Evolutionary conservation across 305 asterid genomes (phyloP), one percentile per base, ranked within the genome.

Genomic region (Plantago rigida): DNA sequence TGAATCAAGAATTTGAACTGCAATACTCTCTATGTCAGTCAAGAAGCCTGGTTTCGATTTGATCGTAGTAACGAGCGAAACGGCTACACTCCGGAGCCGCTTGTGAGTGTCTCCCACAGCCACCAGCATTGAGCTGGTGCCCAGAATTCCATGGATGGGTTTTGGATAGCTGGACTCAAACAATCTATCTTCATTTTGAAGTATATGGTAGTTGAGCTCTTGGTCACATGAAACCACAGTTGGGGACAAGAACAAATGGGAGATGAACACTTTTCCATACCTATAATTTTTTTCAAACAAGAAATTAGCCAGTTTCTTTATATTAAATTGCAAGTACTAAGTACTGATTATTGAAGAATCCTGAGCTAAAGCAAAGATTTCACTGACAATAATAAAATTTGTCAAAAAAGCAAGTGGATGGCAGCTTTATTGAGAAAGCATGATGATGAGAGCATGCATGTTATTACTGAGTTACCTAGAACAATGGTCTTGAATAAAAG

Each of bases 261-360:
- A 84, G 66, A 75, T 79, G 72, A 84, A 84, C 78, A 84, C 92
- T 73, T 84, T 84, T 24, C 92, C 92, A 46, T 84, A 79, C 76
- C 88, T 81, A 34, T 1, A 48, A 7, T 17, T 14, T 12, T 13
- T 6, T 13, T 9, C 9, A 5, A 2, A 3, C 11, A 14, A 46
- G 36, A 15, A 34, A 36, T 15, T 24, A 44, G 9, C 34, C 34
- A 51, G 10, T 51, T 51, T 17, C 5, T 17, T 17, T n/a, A 51
- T 13, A 51, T 9, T 13, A 51, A 51, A 10, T 13, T 51, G 56
- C 34, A 19, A 15, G 56, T 19, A 19, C 3, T 19, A 34, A 5
- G 7, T 8, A 34, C 41, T 49, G 56, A 51, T 49, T 24, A 49
- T 6, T 49, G 19, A 47, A 4, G 7, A 51, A 17, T 51, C 31